Evolutionary conservation across 805 yeast genomes (phyloP).

Genomic region (Cyberlindnera samutprakarnensis): DNA sequence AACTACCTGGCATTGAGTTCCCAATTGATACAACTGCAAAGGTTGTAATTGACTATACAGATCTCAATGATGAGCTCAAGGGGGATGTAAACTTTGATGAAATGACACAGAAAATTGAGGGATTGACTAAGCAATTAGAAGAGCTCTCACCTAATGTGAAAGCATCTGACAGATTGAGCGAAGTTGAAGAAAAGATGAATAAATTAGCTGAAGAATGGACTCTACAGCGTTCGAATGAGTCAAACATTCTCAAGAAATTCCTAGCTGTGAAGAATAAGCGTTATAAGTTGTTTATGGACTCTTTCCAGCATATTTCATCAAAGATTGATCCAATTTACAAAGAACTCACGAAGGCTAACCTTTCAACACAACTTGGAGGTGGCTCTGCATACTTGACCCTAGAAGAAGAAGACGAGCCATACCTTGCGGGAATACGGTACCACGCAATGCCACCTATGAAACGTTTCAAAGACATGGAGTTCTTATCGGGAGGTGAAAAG

Average conservation of each 20-base stretch:
- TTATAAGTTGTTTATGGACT: conserved; percentile 54
- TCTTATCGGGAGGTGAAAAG: conserved; percentile 93
- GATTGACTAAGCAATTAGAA: conserved; percentile 25
- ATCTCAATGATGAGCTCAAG: conserved; percentile 35
- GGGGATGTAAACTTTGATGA: conserved; percentile 14
- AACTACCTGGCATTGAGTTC: conserved; percentile 33
- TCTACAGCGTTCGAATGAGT: conserved; percentile 53
- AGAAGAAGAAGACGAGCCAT: conserved; percentile 90
- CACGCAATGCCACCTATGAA: conserved; percentile 97
- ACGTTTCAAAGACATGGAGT: conserved; percentile 85
- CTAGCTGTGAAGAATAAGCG: conserved; percentile 53
- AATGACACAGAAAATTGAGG: conserved; percentile 32
- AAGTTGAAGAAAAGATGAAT: conserved; percentile 52
- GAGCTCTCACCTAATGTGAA: conserved; percentile 70
- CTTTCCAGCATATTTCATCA: conserved; percentile 68
- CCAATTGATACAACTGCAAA: conserved; percentile 47
- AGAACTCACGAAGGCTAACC: conserved; percentile 58
- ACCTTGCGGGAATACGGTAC: conserved; percentile 71
- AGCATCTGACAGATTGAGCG: conserved; percentile 69
- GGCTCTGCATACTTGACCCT: conserved; percentile 88
- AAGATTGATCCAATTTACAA: conserved; percentile 74
- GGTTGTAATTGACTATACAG: conserved; percentile 51
- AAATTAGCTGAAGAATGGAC: conserved; percentile 61
- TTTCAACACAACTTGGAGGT: conserved; percentile 62
- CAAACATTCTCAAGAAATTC: conserved; percentile 45